Evolutionary conservation across 2,329 filamentous ascomycete genomes (phyloP), one percentile per base, ranked within the genome.

Genomic region (Beauveria varroae): DNA sequence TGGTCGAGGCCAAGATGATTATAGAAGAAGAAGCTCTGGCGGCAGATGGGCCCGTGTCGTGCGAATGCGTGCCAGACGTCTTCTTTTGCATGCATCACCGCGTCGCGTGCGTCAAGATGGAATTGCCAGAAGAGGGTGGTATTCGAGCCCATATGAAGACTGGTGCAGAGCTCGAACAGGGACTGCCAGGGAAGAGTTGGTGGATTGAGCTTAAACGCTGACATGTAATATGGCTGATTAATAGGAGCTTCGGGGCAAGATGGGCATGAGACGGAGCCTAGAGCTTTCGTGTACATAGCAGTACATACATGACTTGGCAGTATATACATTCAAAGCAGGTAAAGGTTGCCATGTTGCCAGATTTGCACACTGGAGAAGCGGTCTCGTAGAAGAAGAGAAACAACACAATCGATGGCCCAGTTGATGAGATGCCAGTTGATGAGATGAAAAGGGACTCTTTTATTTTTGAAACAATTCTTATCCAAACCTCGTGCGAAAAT

Each of bases 61-160:
- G 58, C 22, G 50, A 54, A 7, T 60, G 58, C 20, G 50, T 60
- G 7, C 50, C 58, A 22, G 51, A 55, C 4, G 26, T 60, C 3
- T 60, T 60, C 22, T 60, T 60, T 49, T 60, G 50, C 10, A 41
- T 41, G 10, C 41, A 54, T 10, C 58, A 60, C 24, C 58, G 58
- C 16, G 58, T 60, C 3, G 51, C 50, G 5, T 37, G 16, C 34
- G 57, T 53, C 1, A 52, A 43, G 12, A 49, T 41, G 28, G 50
- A 60, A 5, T 20, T 60, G 18, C 41, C 26, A 28, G 51, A 46
- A 6, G 50, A 60, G n/a, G 58, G 58, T 5, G 22, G 51, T 1
- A 24, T 60, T 1, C 5, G n/a, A 10, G 26, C 43, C 6, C 26
- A 54, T 7, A 54, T 60, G 50, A 54, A 54, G 43, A 60, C 58